These are phyloP conservation scores for Blastomyces silverae DNA, from an alignment of 2,329 filamentous ascomycete species.

Conservation along the genomic window DNA sequence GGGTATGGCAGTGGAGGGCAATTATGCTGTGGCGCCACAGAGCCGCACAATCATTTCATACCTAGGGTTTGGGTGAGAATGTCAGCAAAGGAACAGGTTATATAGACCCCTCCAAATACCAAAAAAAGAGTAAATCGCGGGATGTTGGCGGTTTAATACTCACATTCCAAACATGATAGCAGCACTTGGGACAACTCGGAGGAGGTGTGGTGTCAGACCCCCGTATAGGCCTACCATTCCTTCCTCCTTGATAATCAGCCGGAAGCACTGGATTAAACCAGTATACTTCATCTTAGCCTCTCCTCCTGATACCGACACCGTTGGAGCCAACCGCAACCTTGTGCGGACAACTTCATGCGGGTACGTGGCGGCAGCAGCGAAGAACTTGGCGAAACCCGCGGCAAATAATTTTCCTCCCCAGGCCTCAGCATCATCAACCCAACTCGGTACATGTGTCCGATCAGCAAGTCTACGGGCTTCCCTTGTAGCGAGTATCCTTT, in stretches of 20 bases:
- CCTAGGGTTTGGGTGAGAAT: constrained; percentile 23
- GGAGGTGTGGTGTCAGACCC: constrained; percentile 80
- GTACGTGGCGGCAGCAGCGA: constrained; percentile 79
- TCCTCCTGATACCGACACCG: constrained; percentile 61
- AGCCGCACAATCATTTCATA: constrained; percentile 34
- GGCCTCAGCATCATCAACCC: constrained; percentile 67
- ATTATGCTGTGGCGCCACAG: constrained; percentile 32
- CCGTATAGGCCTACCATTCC: constrained; percentile 81
- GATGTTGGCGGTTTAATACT: constrained; percentile 18
- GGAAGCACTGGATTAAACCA: constrained; percentile 80
- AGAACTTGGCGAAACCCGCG: constrained; percentile 67
- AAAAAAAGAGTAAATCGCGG: background rate
- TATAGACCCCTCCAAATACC: background rate
- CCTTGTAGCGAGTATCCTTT: constrained; percentile 59
- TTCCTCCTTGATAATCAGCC: constrained; percentile 78
- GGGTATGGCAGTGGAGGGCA: background rate
- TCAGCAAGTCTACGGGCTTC: constrained; percentile 52
- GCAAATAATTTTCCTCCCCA: constrained; percentile 75
- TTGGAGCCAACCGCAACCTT: constrained; percentile 77
- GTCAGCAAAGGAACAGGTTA: background rate
- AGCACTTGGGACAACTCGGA: constrained; percentile 83
- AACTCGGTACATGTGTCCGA: constrained; percentile 55
- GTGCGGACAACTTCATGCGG: constrained; percentile 85
- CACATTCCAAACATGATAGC: constrained; percentile 96
- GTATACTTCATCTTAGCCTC: constrained; percentile 71